Evolutionary conservation across 139 green algal genomes (phyloP), one percentile per base, ranked within the genome.

Genomic region (Limnomonas spitsbergensis): DNA sequence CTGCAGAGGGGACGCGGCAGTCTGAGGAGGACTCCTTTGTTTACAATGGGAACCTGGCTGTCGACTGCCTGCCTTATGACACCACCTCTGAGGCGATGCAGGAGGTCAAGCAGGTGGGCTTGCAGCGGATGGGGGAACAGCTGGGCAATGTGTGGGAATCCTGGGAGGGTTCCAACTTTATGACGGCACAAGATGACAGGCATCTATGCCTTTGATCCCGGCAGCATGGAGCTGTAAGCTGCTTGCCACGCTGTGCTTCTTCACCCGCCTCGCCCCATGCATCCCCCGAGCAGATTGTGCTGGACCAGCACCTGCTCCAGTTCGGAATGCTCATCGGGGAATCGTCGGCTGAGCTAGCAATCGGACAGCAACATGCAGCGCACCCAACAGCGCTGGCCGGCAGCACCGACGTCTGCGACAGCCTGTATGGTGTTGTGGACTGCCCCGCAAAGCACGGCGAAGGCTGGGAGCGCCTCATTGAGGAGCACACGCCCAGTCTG

Each of bases 381-480:
- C 35, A 27, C 7, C 35, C 68, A 6, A 20, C 42, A n/a, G 35
- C 24, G 6, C 36, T 32, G 3, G 35, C 20, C 4, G 6, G 4
- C 7, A 29, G 14, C 20, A 61, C 47, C 14, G 14, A 14, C 14
- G 47, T 14, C 14, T n/a, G n/a, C n/a, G 35, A 47, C 68, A 53
- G 35, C 34, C 68, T 74, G 35, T 74, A 53, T 32, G 68, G 68
- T 42, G 9, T n/a, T 39, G 68, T 47, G 14, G 68, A 74, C 68
- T 53, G 68, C 29, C 35, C 68, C 14, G 34, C 29, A 26, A 7
- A 35, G 9, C 29, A 37, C 56, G 14, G 3, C 4, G 6, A 32
- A 9, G 83, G 68, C 20, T 94, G 88, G 87, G 89, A 94, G 78
- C 75, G 53, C 34, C 36, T 88, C 2, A 27, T 86, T 1, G 79